Base-by-base conservation (phyloP, 2,329 filamentous ascomycete genomes). In the Fusarium zealandicum region DNA sequence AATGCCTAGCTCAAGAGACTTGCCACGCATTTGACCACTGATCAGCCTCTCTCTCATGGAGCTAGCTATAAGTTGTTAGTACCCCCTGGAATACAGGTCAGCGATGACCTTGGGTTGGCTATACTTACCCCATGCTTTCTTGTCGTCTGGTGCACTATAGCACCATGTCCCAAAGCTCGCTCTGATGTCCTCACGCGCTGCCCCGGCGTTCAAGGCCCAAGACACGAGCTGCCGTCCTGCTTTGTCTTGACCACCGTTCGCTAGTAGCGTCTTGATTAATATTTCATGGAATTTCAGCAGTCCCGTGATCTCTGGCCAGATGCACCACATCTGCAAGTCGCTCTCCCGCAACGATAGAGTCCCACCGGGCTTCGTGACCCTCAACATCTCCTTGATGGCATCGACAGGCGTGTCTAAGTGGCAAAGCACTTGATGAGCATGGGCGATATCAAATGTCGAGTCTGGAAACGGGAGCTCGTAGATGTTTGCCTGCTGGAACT, bases 351-450 rank as follows among this genome's bases (percentile, higher is more conserved):
- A 45, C 4, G 83, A 74, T 1, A 80, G 57, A 2, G 77, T 55
- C 1, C 78, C 78, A 1, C 77, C 77, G 0, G 74, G 70, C 54
- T 72, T 77, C 2, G 77, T 70, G 5, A 80, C 75, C 1, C 78
- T 70, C 3, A 74, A 58, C 70, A 79, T 76, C 65, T 80, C 77
- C 7, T 51, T 47, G 31, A 79, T 53, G 1, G 76, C 75, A 3
- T 63, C 47, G 1, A 69, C 61, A 0, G 71, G 72, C 6, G 67
- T 62, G 8, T 72, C 66, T 12, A 80, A 58, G 48, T 80, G 77
- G 5, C 71, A 71, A 12, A 81, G 69, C 2, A 80, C 67, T 59
- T 80, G 77, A n/a, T 73, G 73, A 20, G 68, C 70, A 59, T 73
- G 78, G 16, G 78, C 72, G 4, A 80, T 60, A 56, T 80, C 76